These are phyloP conservation scores for Bigelowiella natans DNA, from an alignment of 78 protist species.

Conservation along the genomic window DNA sequence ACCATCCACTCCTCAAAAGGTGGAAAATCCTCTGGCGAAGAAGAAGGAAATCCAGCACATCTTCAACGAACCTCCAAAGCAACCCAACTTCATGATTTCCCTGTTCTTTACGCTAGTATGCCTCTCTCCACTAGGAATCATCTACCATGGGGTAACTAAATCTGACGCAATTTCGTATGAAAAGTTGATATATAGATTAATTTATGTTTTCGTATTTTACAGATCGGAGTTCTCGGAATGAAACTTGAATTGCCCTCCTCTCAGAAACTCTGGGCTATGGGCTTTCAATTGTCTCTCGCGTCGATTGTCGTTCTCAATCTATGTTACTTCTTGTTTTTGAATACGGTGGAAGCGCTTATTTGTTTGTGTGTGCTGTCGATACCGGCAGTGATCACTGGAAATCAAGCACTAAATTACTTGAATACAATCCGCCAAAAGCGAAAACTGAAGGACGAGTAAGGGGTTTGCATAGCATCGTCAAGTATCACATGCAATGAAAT, in stretches of 20 bases:
- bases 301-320: background rate
- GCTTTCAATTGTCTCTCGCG: background rate
- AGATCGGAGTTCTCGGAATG: background rate
- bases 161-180: background rate
- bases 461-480: too few relatives aligned
- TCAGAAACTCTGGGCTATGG: background rate
- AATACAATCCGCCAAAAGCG: background rate
- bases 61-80: background rate
- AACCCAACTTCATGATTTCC: background rate
- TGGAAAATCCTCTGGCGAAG: background rate
- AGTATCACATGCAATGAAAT: too few relatives aligned
- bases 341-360: background rate
- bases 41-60: background rate
- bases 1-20: background rate
- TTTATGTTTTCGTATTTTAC: background rate
- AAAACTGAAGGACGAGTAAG: background rate
- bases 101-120: background rate
- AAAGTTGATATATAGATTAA: background rate
- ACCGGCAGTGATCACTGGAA: background rate
- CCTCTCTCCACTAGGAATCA: background rate
- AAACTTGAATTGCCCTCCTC: background rate
- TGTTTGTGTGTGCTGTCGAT: background rate
- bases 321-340: background rate
- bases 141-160: background rate
- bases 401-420: background rate